Evolutionary conservation across 1,139 yeast genomes (phyloP).

Genomic region (Arxiozyma bovina): DNA sequence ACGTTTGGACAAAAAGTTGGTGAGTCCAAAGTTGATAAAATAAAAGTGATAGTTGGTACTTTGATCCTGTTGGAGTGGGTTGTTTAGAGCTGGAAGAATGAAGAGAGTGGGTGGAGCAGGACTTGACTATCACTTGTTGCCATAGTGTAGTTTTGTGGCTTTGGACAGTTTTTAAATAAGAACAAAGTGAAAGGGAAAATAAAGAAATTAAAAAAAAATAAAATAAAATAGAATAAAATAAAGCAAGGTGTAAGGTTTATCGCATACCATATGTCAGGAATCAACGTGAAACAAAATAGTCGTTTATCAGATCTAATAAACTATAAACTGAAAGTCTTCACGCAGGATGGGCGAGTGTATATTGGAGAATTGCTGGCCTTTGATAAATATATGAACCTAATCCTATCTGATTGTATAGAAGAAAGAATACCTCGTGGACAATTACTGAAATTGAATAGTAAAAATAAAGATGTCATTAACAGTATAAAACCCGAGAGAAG

Average conservation of each 20-base stretch:
- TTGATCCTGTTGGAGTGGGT: too few relatives aligned
- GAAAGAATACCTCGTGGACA: slow-evolving; percentile 60
- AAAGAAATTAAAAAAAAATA: not conserved
- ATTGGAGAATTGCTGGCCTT: slow-evolving; percentile 79
- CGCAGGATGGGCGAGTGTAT: slow-evolving; percentile 66
- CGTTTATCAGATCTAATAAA: slow-evolving; percentile 61
- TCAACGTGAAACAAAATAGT: slow-evolving; percentile 22
- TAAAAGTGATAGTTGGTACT: too few relatives aligned
- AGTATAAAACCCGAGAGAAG: slow-evolving; percentile 41
- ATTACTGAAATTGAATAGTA: not conserved
- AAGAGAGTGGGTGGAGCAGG: too few relatives aligned
- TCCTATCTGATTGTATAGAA: slow-evolving; percentile 78
- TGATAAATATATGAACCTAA: slow-evolving; percentile 83
- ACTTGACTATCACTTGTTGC: too few relatives aligned
- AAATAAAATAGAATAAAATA: not conserved
- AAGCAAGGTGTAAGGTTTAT: not conserved
- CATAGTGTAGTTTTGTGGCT: too few relatives aligned
- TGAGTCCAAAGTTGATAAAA: too few relatives aligned
- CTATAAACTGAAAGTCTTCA: slow-evolving; percentile 62
- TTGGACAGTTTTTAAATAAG: too few relatives aligned
- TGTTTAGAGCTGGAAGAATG: too few relatives aligned
- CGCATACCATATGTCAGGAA: slow-evolving; percentile 9
- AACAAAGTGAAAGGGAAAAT: not conserved
- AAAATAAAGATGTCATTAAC: slow-evolving; percentile 21
- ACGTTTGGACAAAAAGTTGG: not conserved